These are phyloP conservation scores for Teratosphaeriaceae sp. DNA, from an alignment of 2,329 filamentous ascomycete genomes.

Conservation along the genomic window DNA sequence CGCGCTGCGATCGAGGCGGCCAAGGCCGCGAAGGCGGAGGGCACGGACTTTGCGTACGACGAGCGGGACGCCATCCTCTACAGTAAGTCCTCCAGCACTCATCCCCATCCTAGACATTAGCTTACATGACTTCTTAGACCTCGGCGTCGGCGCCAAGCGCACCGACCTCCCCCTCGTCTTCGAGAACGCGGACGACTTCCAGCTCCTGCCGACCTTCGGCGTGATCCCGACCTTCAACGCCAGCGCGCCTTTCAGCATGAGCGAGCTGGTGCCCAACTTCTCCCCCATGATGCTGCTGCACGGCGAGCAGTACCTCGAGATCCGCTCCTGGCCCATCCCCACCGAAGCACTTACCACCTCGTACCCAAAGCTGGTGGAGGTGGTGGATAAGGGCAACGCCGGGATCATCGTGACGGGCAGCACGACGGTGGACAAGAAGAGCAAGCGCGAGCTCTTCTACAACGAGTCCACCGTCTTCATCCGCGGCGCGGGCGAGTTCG, in stretches of 20 bases:
- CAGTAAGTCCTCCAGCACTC: constrained; percentile 40
- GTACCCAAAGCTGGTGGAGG: constrained; percentile 77
- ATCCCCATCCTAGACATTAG: not conserved
- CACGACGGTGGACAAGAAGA: constrained; percentile 77
- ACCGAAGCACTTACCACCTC: constrained; percentile 72
- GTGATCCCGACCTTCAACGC: constrained; percentile 93
- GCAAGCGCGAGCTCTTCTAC: constrained; percentile 89
- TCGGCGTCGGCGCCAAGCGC: constrained; percentile 86
- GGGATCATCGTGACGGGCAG: constrained; percentile 75
- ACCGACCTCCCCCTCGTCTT: constrained; percentile 83
- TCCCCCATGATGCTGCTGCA: constrained; percentile 98
- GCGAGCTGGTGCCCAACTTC: constrained; percentile 89
- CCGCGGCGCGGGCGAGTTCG: constrained; percentile 84
- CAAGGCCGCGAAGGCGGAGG: constrained; percentile 62
- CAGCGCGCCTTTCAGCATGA: constrained; percentile 69
- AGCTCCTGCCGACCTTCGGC: constrained; percentile 89
- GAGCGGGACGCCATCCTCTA: constrained; percentile 91
- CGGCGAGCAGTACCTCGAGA: constrained; percentile 96
- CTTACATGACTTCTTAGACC: constrained; percentile 41
- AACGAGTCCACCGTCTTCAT: constrained; percentile 94
- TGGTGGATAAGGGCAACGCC: constrained; percentile 90
- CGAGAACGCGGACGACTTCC: constrained; percentile 87
- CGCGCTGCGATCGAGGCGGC: constrained; percentile 70
- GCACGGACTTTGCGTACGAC: constrained; percentile 73
- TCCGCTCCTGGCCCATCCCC: constrained; percentile 85